These are phyloP conservation scores for Apiospora kogelbergensis DNA, from an alignment of 2,329 filamentous ascomycete genomes.

Conservation along the genomic window DNA sequence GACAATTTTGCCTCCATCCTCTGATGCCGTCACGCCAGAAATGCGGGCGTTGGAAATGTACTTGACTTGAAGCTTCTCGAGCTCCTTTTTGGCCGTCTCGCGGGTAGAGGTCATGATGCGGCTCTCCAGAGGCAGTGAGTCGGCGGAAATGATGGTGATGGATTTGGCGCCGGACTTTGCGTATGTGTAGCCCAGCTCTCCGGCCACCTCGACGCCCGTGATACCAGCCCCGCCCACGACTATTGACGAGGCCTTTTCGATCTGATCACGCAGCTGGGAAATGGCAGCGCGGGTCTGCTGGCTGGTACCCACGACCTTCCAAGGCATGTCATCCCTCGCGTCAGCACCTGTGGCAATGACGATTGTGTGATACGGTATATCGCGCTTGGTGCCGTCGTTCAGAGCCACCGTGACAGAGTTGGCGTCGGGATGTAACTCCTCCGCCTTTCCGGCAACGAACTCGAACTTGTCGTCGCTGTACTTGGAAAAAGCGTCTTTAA, in stretches of 20 bases:
- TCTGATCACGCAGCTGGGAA: constrained; percentile 33
- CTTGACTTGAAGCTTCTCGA: constrained; percentile 45
- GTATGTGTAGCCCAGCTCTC: constrained; percentile 51
- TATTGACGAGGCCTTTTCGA: constrained; percentile 45
- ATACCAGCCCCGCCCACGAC: constrained; percentile 52
- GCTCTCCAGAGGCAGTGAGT: constrained; percentile 38
- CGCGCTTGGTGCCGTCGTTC: constrained; percentile 32
- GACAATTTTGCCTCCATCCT: constrained; percentile 23
- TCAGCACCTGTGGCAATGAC: constrained; percentile 55
- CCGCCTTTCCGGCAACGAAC: constrained; percentile 50
- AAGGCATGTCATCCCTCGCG: constrained; percentile 45
- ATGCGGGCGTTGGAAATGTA: constrained; percentile 41
- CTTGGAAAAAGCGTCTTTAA: constrained; percentile 45
- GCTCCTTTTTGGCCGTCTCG: constrained; percentile 36
- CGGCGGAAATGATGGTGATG: constrained; percentile 42
- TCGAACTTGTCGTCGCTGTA: constrained; percentile 51
- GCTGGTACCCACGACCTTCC: constrained; percentile 45
- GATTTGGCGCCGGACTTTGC: constrained; percentile 43
- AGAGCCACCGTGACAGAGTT: constrained; percentile 44
- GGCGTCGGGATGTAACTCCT: constrained; percentile 38
- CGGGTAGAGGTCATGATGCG: constrained; percentile 37
- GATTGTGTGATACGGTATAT: constrained; percentile 50
- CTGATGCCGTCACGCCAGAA: constrained; percentile 15
- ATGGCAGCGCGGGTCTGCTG: constrained; percentile 42
- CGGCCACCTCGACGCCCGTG: constrained; percentile 51